Evolutionary conservation across 495 filamentous ascomycete species (phyloP).

Genomic region (Aspergillus ostianus): DNA sequence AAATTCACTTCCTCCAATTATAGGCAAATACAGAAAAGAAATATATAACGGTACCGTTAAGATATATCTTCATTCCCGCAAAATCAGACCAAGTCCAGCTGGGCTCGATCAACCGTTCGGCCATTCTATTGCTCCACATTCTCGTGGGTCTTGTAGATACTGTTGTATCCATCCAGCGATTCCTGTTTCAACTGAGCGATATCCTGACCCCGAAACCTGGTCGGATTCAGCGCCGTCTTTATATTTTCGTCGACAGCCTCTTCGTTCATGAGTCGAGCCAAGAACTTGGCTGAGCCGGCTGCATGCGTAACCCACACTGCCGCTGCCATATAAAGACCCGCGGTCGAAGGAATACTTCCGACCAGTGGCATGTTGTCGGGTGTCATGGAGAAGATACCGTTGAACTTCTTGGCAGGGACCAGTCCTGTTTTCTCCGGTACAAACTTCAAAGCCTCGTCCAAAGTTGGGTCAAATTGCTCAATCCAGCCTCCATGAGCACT

Average conservation of each 20-base stretch:
- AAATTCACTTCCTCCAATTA: background rate
- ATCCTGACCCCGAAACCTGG: slow-evolving; percentile 29
- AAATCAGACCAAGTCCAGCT: background rate
- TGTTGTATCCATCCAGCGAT: slow-evolving; percentile 32
- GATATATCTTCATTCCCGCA: background rate
- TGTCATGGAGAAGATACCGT: slow-evolving; percentile 39
- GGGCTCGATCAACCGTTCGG: too few relatives aligned
- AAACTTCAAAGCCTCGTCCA: slow-evolving; percentile 16
- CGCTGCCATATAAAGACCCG: slow-evolving; percentile 31
- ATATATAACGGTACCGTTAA: too few relatives aligned
- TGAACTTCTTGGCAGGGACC: slow-evolving; percentile 24
- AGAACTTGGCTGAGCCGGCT: slow-evolving; percentile 32
- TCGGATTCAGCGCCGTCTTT: slow-evolving; percentile 26
- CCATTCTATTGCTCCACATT: slow-evolving; percentile 1
- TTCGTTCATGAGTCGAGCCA: slow-evolving; percentile 23
- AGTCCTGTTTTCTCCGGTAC: slow-evolving; percentile 24
- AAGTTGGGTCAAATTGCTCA: slow-evolving; percentile 21
- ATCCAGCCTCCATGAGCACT: slow-evolving; percentile 31
- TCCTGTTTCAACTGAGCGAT: slow-evolving; percentile 18
- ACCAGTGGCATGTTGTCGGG: slow-evolving; percentile 38
- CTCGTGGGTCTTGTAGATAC: slow-evolving; percentile 33
- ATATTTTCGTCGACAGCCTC: slow-evolving; percentile 20
- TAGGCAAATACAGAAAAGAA: background rate
- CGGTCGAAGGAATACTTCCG: slow-evolving; percentile 20
- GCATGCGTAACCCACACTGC: slow-evolving; percentile 40